Evolutionary conservation across 176 grass and related monocot genomes (phyloP).

Genomic region (Bothriochloa decipiens): DNA sequence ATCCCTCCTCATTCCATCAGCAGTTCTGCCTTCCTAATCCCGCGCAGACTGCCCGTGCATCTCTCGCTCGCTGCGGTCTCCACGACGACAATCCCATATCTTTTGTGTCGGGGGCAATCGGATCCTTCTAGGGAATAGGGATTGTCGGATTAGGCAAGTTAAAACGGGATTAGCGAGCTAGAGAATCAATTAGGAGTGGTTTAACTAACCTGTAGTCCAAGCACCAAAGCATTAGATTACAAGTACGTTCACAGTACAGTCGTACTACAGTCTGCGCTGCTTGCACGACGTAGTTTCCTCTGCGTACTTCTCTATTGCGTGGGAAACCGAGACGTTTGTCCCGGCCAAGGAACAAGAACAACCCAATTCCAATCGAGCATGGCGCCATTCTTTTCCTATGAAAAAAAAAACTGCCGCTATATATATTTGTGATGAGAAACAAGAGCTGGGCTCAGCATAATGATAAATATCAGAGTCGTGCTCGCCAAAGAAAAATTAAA

Average conservation of each 20-base stretch:
- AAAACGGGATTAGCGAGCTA: constrained; percentile 2
- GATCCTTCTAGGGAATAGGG: not conserved
- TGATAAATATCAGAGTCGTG: not conserved
- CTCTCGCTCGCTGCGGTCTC: not conserved
- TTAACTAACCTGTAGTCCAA: constrained; percentile 19
- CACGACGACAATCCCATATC: not conserved
- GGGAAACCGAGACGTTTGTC: constrained; percentile 2
- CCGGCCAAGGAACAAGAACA: not conserved
- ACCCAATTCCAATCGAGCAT: not conserved
- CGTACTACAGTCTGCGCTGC: not conserved
- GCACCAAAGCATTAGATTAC: constrained; percentile 9
- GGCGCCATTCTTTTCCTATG: not conserved
- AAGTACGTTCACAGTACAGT: not conserved
- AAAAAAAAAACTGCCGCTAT: not conserved
- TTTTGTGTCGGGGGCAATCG: not conserved
- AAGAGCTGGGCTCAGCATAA: not conserved
- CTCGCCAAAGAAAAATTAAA: not conserved
- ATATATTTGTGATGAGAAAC: not conserved
- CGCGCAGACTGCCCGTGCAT: constrained; percentile 10
- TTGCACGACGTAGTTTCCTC: constrained; percentile 47
- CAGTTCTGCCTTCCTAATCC: constrained; percentile 12
- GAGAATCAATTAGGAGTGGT: constrained; percentile 10
- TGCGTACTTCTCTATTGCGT: constrained; percentile 10
- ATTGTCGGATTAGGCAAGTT: not conserved
- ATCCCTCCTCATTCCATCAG: not conserved